A percentile compares a stretch with the other conserved stretches of the same genome.
These are phyloP conservation scores for Chlamydomonas sp. DNA, from an alignment of 139 green algal species.

Conservation along the genomic window DNA sequence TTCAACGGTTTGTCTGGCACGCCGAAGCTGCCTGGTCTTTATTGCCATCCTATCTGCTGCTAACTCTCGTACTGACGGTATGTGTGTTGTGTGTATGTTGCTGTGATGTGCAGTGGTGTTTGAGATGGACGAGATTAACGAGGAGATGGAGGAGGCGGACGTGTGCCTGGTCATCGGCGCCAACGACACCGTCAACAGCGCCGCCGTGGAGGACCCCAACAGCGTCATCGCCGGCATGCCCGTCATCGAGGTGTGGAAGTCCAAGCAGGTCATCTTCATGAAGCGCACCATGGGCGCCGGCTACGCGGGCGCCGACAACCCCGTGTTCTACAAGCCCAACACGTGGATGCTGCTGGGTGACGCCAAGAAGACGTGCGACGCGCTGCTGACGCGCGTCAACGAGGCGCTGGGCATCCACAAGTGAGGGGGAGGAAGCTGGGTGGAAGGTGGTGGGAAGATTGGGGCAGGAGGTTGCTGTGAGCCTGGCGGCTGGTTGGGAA, in stretches of 20 bases:
- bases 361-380: conserved; percentile 49
- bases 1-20: conserved; percentile 28
- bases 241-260: conserved; percentile 80
- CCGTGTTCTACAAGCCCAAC: conserved; percentile 80
- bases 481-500: too few species aligned
- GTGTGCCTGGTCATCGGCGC: conserved; percentile 86
- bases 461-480: not conserved
- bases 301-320: conserved; percentile 92
- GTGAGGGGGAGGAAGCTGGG: not conserved
- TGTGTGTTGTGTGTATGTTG: too few species aligned
- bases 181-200: conserved; percentile 92
- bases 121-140: conserved; percentile 55
- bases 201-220: conserved; percentile 88
- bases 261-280: conserved; percentile 88
- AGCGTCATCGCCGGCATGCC: conserved; percentile 81
- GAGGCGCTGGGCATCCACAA: conserved; percentile 14
- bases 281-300: conserved; percentile 90
- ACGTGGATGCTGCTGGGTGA: conserved; percentile 42
- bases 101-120: conserved; percentile 10
- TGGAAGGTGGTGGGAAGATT: not conserved
- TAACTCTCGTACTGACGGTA: too few species aligned
- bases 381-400: conserved; percentile 24
- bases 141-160: conserved; percentile 79
- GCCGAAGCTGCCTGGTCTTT: too few species aligned
- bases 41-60: too few species aligned